Evolutionary conservation across 257 asterid genomes (phyloP).

Genomic region (Gentiana dahurica): DNA sequence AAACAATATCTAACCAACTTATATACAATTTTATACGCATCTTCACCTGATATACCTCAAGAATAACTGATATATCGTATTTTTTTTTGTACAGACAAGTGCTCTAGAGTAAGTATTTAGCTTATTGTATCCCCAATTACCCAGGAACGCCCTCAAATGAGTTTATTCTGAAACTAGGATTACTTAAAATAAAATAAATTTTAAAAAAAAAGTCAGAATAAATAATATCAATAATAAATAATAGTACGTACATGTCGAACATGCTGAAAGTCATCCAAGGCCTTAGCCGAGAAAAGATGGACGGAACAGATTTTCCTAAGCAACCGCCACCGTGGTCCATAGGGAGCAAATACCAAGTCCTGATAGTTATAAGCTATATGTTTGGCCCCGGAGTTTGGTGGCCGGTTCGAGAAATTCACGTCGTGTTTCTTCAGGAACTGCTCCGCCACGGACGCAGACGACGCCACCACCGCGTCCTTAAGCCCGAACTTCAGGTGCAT

Average conservation of each 20-base stretch:
- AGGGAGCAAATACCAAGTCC: conserved; percentile 85
- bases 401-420: conserved; percentile 69
- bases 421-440: conserved; percentile 69
- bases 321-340: conserved; percentile 92
- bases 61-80: too few relatives aligned
- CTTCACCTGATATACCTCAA: too few relatives aligned
- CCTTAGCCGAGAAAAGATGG: conserved; percentile 76
- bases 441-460: conserved; percentile 63
- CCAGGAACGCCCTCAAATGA: not conserved
- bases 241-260: conserved; percentile 47
- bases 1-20: too few relatives aligned
- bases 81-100: too few relatives aligned
- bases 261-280: conserved; percentile 60
- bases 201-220: not conserved
- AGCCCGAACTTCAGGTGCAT: conserved; percentile 73
- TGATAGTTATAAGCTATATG: conserved; percentile 78
- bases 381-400: conserved; percentile 77
- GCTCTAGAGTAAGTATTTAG: too few relatives aligned
- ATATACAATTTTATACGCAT: too few relatives aligned
- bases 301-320: conserved; percentile 57
- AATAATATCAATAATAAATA: not conserved
- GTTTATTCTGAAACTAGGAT: not conserved
- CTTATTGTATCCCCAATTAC: too few relatives aligned
- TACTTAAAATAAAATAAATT: not conserved
- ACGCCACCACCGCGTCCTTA: conserved; percentile 72